phyloP scores from a whole-genome alignment of 768 basidiomycete species.

The Cantharellus cinnabarinus region DNA sequence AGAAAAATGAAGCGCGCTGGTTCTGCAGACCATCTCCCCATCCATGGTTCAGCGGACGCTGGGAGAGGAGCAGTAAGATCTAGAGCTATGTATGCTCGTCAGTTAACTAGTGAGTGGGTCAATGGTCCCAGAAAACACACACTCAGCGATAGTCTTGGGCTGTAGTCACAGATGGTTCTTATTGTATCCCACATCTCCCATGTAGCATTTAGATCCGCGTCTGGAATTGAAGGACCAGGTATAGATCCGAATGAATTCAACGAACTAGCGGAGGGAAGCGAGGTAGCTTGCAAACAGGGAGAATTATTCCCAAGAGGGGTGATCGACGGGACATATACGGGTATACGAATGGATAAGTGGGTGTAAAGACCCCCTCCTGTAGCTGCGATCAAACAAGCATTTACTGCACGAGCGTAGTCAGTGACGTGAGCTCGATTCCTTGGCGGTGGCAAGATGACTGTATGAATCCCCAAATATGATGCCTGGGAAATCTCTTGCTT shows the following conservation, averaged over 20 bases:
- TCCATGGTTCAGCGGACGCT: constrained; percentile 30
- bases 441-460: constrained; percentile 77
- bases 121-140: constrained; percentile 13
- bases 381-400: constrained; percentile 39
- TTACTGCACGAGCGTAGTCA: constrained; percentile 84
- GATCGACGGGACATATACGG: constrained; percentile 42
- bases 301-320: background rate
- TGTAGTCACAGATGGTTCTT: constrained; percentile 73
- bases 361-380: constrained; percentile 34
- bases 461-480: constrained; percentile 71
- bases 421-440: constrained; percentile 63
- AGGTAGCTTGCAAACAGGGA: background rate
- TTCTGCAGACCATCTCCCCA: constrained; percentile 84
- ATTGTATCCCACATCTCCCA: constrained; percentile 99
- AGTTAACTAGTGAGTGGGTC: constrained; percentile 1
- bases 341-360: constrained; percentile 63
- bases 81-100: constrained; percentile 34
- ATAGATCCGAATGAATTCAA: constrained; percentile 10
- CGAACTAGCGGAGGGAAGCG: background rate
- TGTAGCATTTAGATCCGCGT: constrained; percentile 44
- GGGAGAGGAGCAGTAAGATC: constrained; percentile 84
- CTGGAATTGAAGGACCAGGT: constrained; percentile 18
- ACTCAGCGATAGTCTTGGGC: constrained; percentile 53
- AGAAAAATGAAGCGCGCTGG: constrained; percentile 77
- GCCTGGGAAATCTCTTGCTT: constrained; percentile 86